phyloP scores from a whole-genome alignment of 371 early-diverging fungal species.

The Mortierella sp. region DNA sequence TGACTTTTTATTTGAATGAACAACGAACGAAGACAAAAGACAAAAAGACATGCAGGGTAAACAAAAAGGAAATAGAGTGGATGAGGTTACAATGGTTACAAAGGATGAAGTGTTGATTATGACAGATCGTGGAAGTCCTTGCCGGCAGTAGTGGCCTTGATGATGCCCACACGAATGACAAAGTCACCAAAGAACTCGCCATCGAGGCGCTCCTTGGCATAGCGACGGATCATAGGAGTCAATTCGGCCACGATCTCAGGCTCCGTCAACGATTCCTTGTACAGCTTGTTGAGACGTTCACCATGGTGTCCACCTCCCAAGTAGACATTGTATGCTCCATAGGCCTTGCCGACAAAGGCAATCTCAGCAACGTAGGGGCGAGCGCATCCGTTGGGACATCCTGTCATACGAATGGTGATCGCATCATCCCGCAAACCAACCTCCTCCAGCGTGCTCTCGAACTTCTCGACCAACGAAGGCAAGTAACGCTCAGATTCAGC shows the following conservation, averaged over 20 bases:
- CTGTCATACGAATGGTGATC: slow-evolving; percentile 95
- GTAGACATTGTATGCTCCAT: slow-evolving; percentile 92
- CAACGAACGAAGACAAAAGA: slow-evolving; percentile 6
- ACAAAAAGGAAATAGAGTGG: neutral
- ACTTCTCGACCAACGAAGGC: slow-evolving; percentile 79
- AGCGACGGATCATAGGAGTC: slow-evolving; percentile 83
- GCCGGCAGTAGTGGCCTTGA: slow-evolving; percentile 83
- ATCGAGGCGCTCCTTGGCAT: slow-evolving; percentile 72
- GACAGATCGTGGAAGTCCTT: slow-evolving; percentile 81
- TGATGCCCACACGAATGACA: slow-evolving; percentile 87
- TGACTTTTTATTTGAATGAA: neutral
- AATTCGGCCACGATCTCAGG: slow-evolving; percentile 84
- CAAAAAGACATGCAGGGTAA: slow-evolving; percentile 6
- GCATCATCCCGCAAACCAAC: slow-evolving; percentile 86
- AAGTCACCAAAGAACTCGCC: slow-evolving; percentile 95
- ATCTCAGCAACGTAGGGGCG: slow-evolving; percentile 94
- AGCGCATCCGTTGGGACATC: slow-evolving; percentile 96
- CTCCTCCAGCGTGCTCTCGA: slow-evolving; percentile 83
- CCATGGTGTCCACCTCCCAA: slow-evolving; percentile 92
- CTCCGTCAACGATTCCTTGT: slow-evolving; percentile 87
- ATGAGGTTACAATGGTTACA: too few relatives aligned
- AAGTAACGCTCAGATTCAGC: slow-evolving; percentile 96
- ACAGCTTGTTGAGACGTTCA: slow-evolving; percentile 89
- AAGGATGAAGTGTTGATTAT: slow-evolving; percentile 16
- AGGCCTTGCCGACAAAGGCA: slow-evolving; percentile 95